Percentiles rank a stretch among this genome's conserved stretches.
Conservation (phyloP, 352 stramenopile species). For the Elongisporangium senticosum region DNA sequence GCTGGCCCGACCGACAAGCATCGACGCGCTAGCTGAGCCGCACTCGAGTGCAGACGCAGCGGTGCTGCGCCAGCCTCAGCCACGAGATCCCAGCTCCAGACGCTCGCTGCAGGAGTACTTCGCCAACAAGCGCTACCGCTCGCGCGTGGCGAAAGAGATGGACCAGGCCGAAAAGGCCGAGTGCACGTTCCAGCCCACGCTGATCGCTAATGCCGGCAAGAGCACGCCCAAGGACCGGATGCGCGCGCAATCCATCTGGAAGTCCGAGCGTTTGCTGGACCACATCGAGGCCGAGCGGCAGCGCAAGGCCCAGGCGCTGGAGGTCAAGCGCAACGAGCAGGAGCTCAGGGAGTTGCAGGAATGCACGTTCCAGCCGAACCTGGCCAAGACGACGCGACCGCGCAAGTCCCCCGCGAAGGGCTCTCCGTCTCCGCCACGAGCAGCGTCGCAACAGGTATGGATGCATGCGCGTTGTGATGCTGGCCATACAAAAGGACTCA, state of each 20-base stretch:
- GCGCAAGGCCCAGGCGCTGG: constrained; percentile 48
- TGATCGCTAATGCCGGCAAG: constrained; percentile 20
- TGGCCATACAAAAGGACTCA: too few species aligned
- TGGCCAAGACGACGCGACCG: constrained; percentile 14
- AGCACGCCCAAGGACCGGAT: constrained; percentile 33
- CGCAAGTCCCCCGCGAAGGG: constrained; percentile 4
- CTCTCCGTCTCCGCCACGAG: constrained; percentile 8
- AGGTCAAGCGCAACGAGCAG: constrained; percentile 48
- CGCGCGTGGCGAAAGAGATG: constrained; percentile 62
- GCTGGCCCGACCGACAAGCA: constrained; percentile 38
- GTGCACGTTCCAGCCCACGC: constrained; percentile 61
- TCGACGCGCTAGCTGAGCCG: constrained; percentile 40
- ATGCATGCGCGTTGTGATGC: too few species aligned
- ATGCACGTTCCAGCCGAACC: constrained; percentile 80
- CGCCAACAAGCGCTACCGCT: constrained; percentile 62
- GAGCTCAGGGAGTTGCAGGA: constrained; percentile 67
- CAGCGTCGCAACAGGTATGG: too few species aligned
- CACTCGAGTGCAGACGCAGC: constrained; percentile 9
- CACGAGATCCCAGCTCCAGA: constrained; percentile 11
- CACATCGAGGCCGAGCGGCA: constrained; percentile 57
- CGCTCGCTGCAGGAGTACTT: constrained; percentile 44
- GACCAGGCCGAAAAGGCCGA: constrained; percentile 58
- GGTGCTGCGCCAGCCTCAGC: constrained; percentile 4
- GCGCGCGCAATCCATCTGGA: constrained; percentile 37
- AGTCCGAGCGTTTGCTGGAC: constrained; percentile 61